phyloP scores from a whole-genome alignment of 2,329 filamentous ascomycete genomes.

The Ustilaginoidea virens region DNA sequence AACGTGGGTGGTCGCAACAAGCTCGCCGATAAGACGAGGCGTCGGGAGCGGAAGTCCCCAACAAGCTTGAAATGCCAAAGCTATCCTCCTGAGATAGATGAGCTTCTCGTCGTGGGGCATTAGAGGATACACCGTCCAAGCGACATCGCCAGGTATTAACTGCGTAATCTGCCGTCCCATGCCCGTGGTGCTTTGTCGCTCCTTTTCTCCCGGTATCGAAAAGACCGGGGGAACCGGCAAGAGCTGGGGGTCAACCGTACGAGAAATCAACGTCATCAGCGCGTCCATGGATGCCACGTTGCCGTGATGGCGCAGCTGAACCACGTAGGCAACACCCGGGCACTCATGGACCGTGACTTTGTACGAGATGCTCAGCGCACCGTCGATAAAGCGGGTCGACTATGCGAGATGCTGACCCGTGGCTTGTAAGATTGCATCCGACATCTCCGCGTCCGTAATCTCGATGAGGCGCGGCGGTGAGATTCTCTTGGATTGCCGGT shows the following conservation, averaged over 20 bases:
- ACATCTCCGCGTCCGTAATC: slow-evolving; percentile 5
- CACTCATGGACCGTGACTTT: slow-evolving; percentile 5
- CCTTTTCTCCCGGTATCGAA: slow-evolving; percentile 6
- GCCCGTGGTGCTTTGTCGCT: slow-evolving; percentile 5
- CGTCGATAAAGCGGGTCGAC: slow-evolving; percentile 6
- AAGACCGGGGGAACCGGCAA: slow-evolving; percentile 6
- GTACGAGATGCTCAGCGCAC: slow-evolving; percentile 7
- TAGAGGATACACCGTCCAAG: slow-evolving; percentile 4
- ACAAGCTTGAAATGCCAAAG: slow-evolving; percentile 9
- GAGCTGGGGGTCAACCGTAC: slow-evolving; percentile 1
- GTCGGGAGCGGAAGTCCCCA: slow-evolving; percentile 8
- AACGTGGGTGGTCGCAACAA: slow-evolving; percentile 6
- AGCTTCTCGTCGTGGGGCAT: slow-evolving; percentile 7
- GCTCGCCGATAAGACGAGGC: slow-evolving; percentile 7
- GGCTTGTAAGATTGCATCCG: slow-evolving; percentile 4
- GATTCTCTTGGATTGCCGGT: slow-evolving; percentile 4
- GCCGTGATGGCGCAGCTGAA: slow-evolving; percentile 8
- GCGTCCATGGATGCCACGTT: slow-evolving; percentile 8
- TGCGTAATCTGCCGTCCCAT: slow-evolving; percentile 7
- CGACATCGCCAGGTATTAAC: slow-evolving; percentile 6
- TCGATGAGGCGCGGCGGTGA: slow-evolving; percentile 7
- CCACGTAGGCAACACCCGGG: slow-evolving; percentile 4
- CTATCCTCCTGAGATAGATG: slow-evolving; percentile 7
- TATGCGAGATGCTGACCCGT: slow-evolving; percentile 6
- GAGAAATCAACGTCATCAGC: slow-evolving; percentile 5